Evolutionary conservation across 305 asterid genomes (phyloP).

Genomic region (Fraxinus sp.): DNA sequence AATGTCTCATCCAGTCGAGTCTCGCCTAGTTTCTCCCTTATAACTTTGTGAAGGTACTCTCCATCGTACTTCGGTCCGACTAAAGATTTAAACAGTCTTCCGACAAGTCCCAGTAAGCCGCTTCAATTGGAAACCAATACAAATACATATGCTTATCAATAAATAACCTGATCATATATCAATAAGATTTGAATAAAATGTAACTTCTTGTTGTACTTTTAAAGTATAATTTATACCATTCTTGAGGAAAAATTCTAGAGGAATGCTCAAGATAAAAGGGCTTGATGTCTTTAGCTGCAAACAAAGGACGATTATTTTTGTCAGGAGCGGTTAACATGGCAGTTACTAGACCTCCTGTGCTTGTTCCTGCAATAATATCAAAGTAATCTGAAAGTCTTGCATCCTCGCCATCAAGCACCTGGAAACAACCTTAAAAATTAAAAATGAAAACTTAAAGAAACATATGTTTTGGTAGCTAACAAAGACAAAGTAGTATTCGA

Average conservation of each 20-base stretch:
- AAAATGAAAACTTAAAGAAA: too few species aligned
- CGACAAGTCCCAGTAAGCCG: conserved; percentile 15
- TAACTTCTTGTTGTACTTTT: neutral
- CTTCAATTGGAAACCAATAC: conserved; percentile 12
- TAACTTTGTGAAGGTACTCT: conserved; percentile 30
- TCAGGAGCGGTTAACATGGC: conserved; percentile 7
- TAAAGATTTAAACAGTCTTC: neutral
- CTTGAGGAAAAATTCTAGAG: conserved; percentile 37
- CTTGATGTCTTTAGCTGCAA: conserved; percentile 48
- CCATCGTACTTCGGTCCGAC: conserved; percentile 40
- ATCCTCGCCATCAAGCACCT: conserved; percentile 42
- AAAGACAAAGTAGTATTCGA: too few species aligned
- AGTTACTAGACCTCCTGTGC: conserved; percentile 48
- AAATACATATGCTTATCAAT: neutral
- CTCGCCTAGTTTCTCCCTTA: conserved; percentile 34
- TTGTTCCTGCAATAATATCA: conserved; percentile 50
- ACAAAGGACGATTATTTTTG: conserved; percentile 41
- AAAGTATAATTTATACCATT: conserved; percentile 6
- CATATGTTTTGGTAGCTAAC: too few species aligned
- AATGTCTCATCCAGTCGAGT: conserved; percentile 34
- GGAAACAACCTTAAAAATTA: neutral
- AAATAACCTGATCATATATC: neutral
- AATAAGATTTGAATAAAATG: neutral
- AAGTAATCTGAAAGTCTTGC: conserved; percentile 49
- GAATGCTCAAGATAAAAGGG: conserved; percentile 37